Evolutionary conservation across 73 alveolate genomes (phyloP).

Genomic region (Uronychia binucleata): DNA sequence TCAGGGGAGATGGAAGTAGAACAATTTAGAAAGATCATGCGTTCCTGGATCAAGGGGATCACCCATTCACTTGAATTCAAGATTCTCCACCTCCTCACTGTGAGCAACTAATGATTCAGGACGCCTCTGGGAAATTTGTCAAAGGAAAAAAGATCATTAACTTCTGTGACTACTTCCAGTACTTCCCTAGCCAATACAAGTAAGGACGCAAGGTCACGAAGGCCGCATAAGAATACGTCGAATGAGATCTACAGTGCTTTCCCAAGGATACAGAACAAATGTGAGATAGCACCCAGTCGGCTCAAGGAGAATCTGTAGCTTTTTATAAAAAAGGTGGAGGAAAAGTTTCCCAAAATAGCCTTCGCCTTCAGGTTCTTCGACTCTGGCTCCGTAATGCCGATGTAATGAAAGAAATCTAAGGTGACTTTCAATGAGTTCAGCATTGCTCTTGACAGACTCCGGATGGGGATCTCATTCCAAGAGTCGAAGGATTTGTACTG

Average conservation of each 20-base stretch:
- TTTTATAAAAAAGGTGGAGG: neutral
- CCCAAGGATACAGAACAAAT: neutral
- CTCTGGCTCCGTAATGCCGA: neutral
- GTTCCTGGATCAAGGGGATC: neutral
- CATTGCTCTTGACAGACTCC: neutral
- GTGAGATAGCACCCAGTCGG: neutral
- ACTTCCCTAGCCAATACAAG: neutral
- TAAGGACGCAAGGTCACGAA: neutral
- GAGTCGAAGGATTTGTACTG: neutral
- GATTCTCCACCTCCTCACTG: neutral
- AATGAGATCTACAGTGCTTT: neutral
- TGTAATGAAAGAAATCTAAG: neutral
- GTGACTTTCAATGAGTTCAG: neutral
- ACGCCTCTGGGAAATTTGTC: neutral
- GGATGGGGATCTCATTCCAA: neutral
- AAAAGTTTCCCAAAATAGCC: neutral
- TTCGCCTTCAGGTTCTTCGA: neutral
- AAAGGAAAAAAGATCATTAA: neutral
- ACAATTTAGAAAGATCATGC: neutral
- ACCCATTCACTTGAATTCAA: neutral
- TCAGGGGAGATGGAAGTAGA: neutral
- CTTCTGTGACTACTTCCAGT: neutral
- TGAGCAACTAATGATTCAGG: neutral
- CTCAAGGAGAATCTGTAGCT: neutral
- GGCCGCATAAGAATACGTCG: neutral